phyloP scores from a whole-genome alignment of 139 green algal genomes.

The Micromonas pusilla region DNA sequence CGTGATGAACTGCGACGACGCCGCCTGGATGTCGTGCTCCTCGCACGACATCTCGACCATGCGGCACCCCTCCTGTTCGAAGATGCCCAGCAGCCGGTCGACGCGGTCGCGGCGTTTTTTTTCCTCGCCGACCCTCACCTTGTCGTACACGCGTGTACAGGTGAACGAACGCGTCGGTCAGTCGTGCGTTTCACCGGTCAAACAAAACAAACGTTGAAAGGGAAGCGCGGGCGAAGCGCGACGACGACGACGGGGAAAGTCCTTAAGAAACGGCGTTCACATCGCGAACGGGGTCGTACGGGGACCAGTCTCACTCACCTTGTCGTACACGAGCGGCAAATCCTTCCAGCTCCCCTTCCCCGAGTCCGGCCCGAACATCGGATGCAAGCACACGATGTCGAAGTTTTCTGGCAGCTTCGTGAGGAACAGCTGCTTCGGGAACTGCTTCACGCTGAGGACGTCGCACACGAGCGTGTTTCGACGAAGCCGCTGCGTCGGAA shows the following conservation, averaged over 20 bases:
- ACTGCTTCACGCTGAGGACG: constrained; percentile 96
- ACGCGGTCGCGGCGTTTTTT: neutral
- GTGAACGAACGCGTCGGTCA: neutral
- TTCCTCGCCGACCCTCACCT: constrained; percentile 18
- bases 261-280: no score
- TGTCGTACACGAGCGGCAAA: constrained; percentile 78
- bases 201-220: no score
- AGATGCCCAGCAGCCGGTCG: constrained; percentile 11
- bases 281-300: no score
- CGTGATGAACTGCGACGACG: constrained; percentile 95
- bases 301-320: constrained; percentile 48
- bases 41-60: constrained; percentile 98
- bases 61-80: constrained; percentile 69
- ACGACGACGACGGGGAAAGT: no score
- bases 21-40: constrained; percentile 89
- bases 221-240: no score
- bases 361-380: constrained; percentile 97
- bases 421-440: constrained; percentile 88
- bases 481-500: constrained; percentile 82
- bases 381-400: constrained; percentile 98
- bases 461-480: constrained; percentile 94
- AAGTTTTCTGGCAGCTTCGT: constrained; percentile 53
- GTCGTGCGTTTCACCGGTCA: no score
- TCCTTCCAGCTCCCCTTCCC: constrained; percentile 74
- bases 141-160: constrained; percentile 86